Evolutionary conservation across 768 basidiomycete genomes (phyloP).

Genomic region (Amanita muscaria): DNA sequence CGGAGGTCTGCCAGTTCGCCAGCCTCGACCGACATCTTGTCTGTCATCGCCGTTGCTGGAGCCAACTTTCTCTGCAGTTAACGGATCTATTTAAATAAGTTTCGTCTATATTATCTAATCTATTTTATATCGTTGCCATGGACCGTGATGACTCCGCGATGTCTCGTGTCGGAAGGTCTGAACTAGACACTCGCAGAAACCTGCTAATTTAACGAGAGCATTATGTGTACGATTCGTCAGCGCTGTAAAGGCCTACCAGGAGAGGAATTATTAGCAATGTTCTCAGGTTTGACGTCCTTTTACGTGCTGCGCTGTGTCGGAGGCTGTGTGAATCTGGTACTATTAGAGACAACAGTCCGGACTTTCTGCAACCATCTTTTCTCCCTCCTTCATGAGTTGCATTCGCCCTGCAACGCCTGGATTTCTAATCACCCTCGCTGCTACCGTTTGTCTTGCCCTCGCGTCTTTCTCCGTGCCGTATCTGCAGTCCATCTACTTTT

Average conservation of each 20-base stretch:
- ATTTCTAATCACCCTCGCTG: conserved; percentile 72
- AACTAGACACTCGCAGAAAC: too few relatives aligned
- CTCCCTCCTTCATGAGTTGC: conserved; percentile 36
- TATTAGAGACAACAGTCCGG: neutral
- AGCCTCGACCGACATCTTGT: neutral
- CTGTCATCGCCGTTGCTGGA: neutral
- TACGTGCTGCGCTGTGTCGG: neutral
- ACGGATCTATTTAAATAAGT: too few relatives aligned
- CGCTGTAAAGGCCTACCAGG: too few relatives aligned
- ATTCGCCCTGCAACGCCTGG: conserved; percentile 88
- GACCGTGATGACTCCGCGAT: too few relatives aligned
- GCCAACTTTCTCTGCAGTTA: too few relatives aligned
- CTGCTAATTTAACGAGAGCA: conserved; percentile 21
- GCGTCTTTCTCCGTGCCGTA: conserved; percentile 89
- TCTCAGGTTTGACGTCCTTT: too few relatives aligned
- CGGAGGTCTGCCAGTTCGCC: neutral
- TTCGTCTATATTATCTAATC: neutral
- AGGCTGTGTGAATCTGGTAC: conserved; percentile 1
- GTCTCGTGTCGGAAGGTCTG: too few relatives aligned
- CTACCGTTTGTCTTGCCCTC: conserved; percentile 70
- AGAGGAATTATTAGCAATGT: too few relatives aligned
- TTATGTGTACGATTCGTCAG: conserved; percentile 14
- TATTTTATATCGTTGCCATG: too few relatives aligned
- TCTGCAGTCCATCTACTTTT: conserved; percentile 84
- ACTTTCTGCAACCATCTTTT: conserved; percentile 8